These are phyloP conservation scores for Citrus medica DNA, from an alignment of 345 rosid genomes.

Conservation along the genomic window DNA sequence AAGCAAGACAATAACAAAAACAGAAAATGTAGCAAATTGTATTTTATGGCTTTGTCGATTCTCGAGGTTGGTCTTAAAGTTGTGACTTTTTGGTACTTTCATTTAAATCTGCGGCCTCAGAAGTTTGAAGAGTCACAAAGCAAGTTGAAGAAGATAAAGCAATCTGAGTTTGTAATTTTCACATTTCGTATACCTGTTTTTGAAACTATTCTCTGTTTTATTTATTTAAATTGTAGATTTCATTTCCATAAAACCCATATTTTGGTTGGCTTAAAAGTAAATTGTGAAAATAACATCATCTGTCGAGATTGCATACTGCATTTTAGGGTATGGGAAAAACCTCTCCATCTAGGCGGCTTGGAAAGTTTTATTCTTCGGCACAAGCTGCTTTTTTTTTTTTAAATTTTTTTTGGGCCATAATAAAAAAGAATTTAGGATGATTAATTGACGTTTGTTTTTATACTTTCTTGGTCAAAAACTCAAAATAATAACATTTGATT, in stretches of 20 bases:
- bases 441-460: background rate
- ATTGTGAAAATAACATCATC: background rate
- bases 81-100: conserved; percentile 22
- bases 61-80: conserved; percentile 42
- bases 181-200: conserved; percentile 17
- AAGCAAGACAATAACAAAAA: background rate
- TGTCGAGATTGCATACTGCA: background rate
- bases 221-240: background rate
- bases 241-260: background rate
- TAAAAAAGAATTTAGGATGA: background rate
- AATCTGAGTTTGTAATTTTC: conserved; percentile 2
- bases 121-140: conserved; percentile 17
- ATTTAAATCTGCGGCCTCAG: conserved; percentile 18
- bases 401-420: background rate
- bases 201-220: conserved; percentile 1
- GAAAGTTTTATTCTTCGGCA: background rate
- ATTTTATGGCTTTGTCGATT: conserved; percentile 27
- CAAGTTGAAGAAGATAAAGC: conserved; percentile 30
- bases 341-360: background rate
- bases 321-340: background rate
- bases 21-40: background rate
- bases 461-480: no score
- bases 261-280: background rate
- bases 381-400: no score
- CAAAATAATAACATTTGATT: background rate